These are phyloP conservation scores for Mycena crocata DNA, from an alignment of 768 basidiomycete genomes.

Conservation along the genomic window DNA sequence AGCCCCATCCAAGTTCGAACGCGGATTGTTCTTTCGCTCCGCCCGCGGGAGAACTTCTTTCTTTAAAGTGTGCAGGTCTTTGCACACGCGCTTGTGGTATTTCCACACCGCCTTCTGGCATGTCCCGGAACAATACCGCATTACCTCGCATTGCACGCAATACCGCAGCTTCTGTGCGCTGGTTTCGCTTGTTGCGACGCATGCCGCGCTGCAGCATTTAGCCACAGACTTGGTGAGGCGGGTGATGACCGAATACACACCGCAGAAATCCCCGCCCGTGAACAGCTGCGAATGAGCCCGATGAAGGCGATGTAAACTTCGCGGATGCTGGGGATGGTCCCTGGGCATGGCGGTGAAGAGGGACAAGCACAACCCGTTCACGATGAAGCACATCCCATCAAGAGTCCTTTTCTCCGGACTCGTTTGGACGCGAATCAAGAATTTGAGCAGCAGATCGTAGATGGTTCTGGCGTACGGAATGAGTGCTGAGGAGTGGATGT, in stretches of 20 bases:
- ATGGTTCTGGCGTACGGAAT: not conserved
- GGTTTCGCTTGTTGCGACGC: conserved; percentile 14
- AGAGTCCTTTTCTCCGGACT: not conserved
- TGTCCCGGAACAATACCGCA: conserved; percentile 18
- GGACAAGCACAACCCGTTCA: not conserved
- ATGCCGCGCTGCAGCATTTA: conserved; percentile 11
- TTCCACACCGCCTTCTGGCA: conserved; percentile 21
- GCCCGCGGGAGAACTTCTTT: not conserved
- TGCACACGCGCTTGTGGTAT: conserved; percentile 18
- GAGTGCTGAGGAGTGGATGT: not conserved
- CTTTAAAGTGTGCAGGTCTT: conserved; percentile 16
- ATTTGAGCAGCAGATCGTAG: conserved; percentile 8
- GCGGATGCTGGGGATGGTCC: not conserved
- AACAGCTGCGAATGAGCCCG: not conserved
- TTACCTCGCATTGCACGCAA: conserved; percentile 8
- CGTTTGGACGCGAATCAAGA: not conserved
- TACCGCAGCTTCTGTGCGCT: conserved; percentile 12
- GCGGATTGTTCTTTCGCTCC: not conserved
- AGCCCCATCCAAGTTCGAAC: too few species aligned
- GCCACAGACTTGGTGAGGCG: conserved; percentile 4
- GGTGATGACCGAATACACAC: not conserved
- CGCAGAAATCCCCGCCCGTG: not conserved
- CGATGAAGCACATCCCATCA: not conserved
- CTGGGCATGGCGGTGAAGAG: not conserved
- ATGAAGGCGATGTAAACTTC: not conserved